Base-by-base conservation (phyloP, 225 moss, liverwort and hornwort species). In the Physcomitrium patens region DNA sequence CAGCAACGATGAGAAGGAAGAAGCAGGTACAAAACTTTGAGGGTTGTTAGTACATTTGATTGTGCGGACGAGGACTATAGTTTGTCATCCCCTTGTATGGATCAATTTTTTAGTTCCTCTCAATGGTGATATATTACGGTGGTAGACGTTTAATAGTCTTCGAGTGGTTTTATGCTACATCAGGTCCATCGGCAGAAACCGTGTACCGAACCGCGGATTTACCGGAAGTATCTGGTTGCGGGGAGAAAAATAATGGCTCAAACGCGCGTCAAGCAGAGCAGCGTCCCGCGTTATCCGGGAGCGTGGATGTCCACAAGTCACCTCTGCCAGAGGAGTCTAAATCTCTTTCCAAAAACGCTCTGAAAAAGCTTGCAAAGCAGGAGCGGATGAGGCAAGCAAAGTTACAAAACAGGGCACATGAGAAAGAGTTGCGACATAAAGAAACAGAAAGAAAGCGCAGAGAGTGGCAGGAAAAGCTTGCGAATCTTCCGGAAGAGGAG, bases 381-480 rank as follows among this genome's bases (percentile, higher is more conserved):
- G 87, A 88, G 56, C 67, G 86, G 77, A 86, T 81, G 42, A 89
- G 77, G 84, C 88, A 87, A 75, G 69, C 81, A 58, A 95, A 95
- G 81, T 65, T 76, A 59, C 81, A 86, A 55, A 84, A 71, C 68
- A 95, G 92, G 65, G 84, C 87, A 6, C 71, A 71, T 5, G 89
- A 90, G 84, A 95, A 99, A 63, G 87, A 90, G 72, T 84, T 80
- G 50, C 72, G 90, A 65, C 93, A 99, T 58, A 82, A 90, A 71
- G 89, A 89, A 80, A 93, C 91, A 1, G 87, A 86, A 24, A 79
- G 85, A 72, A 99, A 93, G 78, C 82, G 90, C 50, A 80, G 71
- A 62, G 99, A 93, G 75, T 95, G 93, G 95, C 87, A 93, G 69
- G 93, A 86, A 74, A 99, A 91, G 78, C 85, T 91, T 60, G 81